Base-by-base conservation (phyloP, 495 filamentous ascomycete species). In the Talaromyces proteolyticus region DNA sequence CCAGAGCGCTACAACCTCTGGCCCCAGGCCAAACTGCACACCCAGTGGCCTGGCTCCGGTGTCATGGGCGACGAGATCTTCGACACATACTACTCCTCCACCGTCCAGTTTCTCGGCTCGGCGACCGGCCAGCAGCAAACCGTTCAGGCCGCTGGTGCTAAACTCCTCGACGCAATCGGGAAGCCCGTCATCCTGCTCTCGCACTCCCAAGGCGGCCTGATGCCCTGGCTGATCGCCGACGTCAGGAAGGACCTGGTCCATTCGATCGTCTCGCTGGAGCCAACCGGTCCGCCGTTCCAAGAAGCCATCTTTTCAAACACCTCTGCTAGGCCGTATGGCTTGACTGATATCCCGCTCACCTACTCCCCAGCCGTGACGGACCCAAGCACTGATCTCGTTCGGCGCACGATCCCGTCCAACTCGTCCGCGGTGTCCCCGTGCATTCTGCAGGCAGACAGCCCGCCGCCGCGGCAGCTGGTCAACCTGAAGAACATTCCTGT, bases 161-260 rank as follows among this genome's bases (percentile, higher is more conserved):
- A 64, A 11, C 66, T 80, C 22, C 68, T 83, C n/a, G 65, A 73
- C 26, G 57, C 52, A 23, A 75, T 79, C 52, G 74, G 67, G 23
- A 42, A 47, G 7, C 69, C 73, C 0, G 68, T 65, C 5, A 63
- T 79, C 38, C 54, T 81, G 1, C 55, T 81, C 49, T 66, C 67
- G 2, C 77, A 83, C 50, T 80, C 78, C 14, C 75, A 78, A 40
- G 77, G 72, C 29, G 74, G 72, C n/a, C 55, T 70, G 8, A 63
- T 70, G 22, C 67, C 67, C 12, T 79, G 76, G 77, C 54, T 76
- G 6, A 58, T 64, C 39, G 72, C 70, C 7, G 79, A 81, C 54
- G 50, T 56, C 3, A 61, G 65, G 1, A 76, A 75, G 7, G 37
- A 68, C 0, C 62, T 73, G 8, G 72, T 82, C 20, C 64, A 67